Evolutionary conservation across 768 basidiomycete species (phyloP).

Genomic region (Tulasnella sp.): DNA sequence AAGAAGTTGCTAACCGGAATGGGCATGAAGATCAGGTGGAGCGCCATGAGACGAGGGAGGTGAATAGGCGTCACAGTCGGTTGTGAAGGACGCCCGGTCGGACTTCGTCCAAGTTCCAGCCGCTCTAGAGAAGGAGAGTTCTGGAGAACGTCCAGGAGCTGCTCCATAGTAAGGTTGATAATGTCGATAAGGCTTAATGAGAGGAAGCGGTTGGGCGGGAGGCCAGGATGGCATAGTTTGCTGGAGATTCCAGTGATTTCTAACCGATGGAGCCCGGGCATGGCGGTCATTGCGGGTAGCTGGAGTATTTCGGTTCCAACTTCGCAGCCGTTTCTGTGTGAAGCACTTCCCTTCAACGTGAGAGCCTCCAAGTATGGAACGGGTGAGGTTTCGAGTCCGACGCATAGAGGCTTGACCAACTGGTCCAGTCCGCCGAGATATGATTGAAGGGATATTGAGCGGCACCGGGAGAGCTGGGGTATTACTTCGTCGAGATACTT

Average conservation of each 20-base stretch:
- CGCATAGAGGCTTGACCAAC: too few species aligned
- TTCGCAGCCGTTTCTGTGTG: too few species aligned
- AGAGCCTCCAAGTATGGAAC: too few species aligned
- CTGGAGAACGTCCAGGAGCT: not conserved
- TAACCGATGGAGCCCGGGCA: not conserved
- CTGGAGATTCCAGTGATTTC: not conserved
- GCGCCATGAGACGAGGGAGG: not conserved
- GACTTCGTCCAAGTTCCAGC: not conserved
- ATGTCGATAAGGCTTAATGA: not conserved
- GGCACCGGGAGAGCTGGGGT: too few species aligned
- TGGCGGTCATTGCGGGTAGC: not conserved
- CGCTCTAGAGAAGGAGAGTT: not conserved
- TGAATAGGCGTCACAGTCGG: not conserved
- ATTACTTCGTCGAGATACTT: not conserved
- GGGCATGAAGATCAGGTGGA: not conserved
- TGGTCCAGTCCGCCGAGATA: too few species aligned
- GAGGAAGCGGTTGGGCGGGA: not conserved
- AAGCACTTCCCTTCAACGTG: too few species aligned
- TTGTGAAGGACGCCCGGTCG: not conserved
- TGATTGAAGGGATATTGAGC: too few species aligned
- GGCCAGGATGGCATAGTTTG: not conserved
- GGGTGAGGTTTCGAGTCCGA: too few species aligned
- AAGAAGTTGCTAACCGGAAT: not conserved
- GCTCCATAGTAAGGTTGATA: not conserved
- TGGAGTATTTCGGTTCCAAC: too few species aligned